Evolutionary conservation across 306 rosid genomes (phyloP), one percentile per base, ranked within the genome.

Genomic region (Cercis canadensis): DNA sequence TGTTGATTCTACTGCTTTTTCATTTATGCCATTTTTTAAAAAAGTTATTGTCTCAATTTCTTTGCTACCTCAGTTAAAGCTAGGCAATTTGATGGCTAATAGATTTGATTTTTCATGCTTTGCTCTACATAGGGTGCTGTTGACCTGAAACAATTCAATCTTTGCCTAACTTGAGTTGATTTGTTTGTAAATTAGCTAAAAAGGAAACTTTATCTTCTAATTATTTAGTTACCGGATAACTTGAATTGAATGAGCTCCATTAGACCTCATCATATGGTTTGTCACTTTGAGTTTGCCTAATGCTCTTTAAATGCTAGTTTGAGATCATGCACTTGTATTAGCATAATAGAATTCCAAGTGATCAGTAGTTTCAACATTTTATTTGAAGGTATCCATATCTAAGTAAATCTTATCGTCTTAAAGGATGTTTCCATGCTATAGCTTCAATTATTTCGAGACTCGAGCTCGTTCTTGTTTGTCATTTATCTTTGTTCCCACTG

Each of bases 391-490:
- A 46, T 46, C 29, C 29, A 24, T 24, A 3, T 24, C 29, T 3
- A 24, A 24, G 29, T 1, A 24, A 3, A 24, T 24, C 2, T 24
- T 24, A 24, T 3, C 6, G 8, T 37, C 43, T 37, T 3, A 37
- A 37, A 34, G 54, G 40, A 49, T 32, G 37, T 43, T 53, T 6
- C 47, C 46, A 31, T 74, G 69, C 47, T 19, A 18, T 10, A 31
- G 50, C 9, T 49, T 44, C 24, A 4, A 45, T 8, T 41, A 15
- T 13, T 43, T 57, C 36, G 21, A 18, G 41, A 11, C 10, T 59
- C 46, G 34, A 37, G 43, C 64, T 31, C 57, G 32, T 62, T 45
- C 14, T 59, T 12, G 69, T 67, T 72, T 37, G 7, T 17, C 36
- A 63, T 51, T 13, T 47, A 8, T 46, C 40, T 33, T 32, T 56